A percentile compares a stretch with the other conserved stretches of the same genome.
These are phyloP conservation scores for Yamadazyma sp. DNA, from an alignment of 1,139 yeast genomes.

Conservation along the genomic window DNA sequence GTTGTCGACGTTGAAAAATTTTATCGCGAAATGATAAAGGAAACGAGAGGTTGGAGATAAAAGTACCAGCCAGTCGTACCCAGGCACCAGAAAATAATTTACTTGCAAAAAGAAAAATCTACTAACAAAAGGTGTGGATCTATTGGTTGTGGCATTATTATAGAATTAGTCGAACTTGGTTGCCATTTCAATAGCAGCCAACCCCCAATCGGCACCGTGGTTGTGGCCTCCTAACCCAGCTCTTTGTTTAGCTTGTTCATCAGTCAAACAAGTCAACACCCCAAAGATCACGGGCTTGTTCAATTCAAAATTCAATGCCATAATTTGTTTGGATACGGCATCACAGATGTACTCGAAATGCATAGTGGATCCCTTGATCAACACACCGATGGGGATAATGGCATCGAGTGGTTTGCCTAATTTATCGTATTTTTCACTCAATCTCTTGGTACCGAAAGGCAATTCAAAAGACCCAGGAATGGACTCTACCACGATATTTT, in stretches of 20 bases:
- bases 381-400: conserved; percentile 87
- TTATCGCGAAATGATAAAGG: conserved; percentile 9
- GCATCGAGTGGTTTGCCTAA: conserved; percentile 68
- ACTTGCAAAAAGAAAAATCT: too few relatives aligned
- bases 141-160: background rate
- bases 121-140: background rate
- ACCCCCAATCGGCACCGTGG: conserved; percentile 98
- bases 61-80: background rate
- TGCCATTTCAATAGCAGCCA: conserved; percentile 98
- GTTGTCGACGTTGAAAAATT: conserved; percentile 20
- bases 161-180: conserved; percentile 42
- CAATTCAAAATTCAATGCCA: conserved; percentile 74
- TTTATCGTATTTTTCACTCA: conserved; percentile 47
- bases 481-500: conserved; percentile 74
- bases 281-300: conserved; percentile 88
- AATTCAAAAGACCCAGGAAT: conserved; percentile 96
- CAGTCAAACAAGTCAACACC: conserved; percentile 87
- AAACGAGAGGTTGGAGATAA: background rate
- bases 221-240: conserved; percentile 91
- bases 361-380: conserved; percentile 96
- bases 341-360: conserved; percentile 97
- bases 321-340: conserved; percentile 79
- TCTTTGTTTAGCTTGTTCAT: conserved; percentile 88
- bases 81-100: background rate
- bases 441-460: conserved; percentile 72